These are phyloP conservation scores for Schizosaccharomyces osmophilus DNA, from an alignment of 805 yeast genomes.

Conservation along the genomic window DNA sequence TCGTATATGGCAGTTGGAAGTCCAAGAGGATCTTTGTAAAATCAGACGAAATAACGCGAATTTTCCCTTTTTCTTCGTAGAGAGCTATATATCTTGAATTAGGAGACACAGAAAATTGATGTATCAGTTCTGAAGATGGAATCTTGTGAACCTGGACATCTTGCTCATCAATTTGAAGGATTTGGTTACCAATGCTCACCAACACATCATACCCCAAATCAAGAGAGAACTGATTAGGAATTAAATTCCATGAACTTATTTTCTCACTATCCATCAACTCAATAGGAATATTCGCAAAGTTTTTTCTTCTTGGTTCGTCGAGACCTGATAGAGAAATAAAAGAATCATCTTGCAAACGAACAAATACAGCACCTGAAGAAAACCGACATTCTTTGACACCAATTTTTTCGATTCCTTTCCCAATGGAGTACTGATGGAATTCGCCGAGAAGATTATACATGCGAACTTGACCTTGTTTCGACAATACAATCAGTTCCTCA, in stretches of 20 bases:
- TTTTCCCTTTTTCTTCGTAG: constrained; percentile 19
- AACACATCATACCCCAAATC: constrained; percentile 13
- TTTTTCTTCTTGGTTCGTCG: constrained; percentile 14
- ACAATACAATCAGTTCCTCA: constrained; percentile 33
- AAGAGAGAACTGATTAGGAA: constrained; percentile 11
- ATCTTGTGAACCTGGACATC: constrained; percentile 17
- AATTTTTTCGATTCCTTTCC: constrained; percentile 14
- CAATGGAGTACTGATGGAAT: constrained; percentile 29
- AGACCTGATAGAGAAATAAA: constrained; percentile 20
- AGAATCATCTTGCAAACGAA: constrained; percentile 18
- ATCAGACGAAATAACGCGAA: constrained; percentile 27
- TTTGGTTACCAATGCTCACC: constrained; percentile 9
- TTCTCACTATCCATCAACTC: not conserved
- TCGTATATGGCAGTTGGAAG: constrained; percentile 18
- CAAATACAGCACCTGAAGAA: constrained; percentile 22
- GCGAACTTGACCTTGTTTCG: constrained; percentile 28
- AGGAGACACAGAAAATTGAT: constrained; percentile 23
- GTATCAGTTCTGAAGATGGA: constrained; percentile 20
- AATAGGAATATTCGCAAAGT: constrained; percentile 7
- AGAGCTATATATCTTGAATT: constrained; percentile 31
- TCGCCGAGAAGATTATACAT: constrained; percentile 46
- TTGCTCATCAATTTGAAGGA: constrained; percentile 13
- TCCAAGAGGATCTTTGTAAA: constrained; percentile 23
- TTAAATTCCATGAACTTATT: constrained; percentile 11
- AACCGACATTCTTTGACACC: constrained; percentile 18